These are phyloP conservation scores for Chaetomiaceae sp. DNA, from an alignment of 2,329 filamentous ascomycete species.

Conservation along the genomic window DNA sequence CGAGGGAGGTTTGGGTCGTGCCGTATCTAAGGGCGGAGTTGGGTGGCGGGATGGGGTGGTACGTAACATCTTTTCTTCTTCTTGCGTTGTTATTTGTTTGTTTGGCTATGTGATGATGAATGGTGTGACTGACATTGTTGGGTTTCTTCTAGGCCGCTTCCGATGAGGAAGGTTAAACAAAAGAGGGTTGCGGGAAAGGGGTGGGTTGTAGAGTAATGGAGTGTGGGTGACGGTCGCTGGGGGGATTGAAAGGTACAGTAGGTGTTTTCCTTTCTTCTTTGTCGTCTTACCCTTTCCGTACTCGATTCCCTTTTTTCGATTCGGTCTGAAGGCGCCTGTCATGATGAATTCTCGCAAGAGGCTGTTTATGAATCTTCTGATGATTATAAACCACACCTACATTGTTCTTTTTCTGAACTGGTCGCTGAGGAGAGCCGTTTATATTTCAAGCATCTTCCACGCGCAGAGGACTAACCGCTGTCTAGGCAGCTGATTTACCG, in stretches of 20 bases:
- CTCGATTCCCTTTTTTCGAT: not conserved
- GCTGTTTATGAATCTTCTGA: conserved; percentile 23
- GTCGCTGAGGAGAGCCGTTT: not conserved
- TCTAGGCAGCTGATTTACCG: not conserved
- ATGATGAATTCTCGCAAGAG: conserved; percentile 24
- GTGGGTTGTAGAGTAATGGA: conserved; percentile 63
- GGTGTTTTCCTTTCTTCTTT: not conserved
- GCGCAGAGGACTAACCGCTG: not conserved
- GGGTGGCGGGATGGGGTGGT: conserved; percentile 64
- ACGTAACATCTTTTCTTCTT: not conserved
- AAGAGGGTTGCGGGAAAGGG: conserved; percentile 66
- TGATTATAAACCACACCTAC: conserved; percentile 25
- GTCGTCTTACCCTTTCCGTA: not conserved
- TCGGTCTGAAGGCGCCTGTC: not conserved
- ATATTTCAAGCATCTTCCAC: not conserved
- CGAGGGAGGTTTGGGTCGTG: conserved; percentile 77
- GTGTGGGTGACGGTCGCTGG: not conserved
- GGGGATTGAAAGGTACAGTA: conserved; percentile 2
- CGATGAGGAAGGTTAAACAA: conserved; percentile 80
- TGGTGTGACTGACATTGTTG: not conserved
- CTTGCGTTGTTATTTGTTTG: no score
- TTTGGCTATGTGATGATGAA: not conserved
- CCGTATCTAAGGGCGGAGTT: conserved; percentile 69
- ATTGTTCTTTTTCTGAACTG: conserved; percentile 22
- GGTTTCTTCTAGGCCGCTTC: conserved; percentile 62